A percentile compares a stretch with the other conserved stretches of the same genome.
These are phyloP conservation scores for Liquidambar formosana DNA, from an alignment of 164 flowering plant species.

Conservation along the genomic window DNA sequence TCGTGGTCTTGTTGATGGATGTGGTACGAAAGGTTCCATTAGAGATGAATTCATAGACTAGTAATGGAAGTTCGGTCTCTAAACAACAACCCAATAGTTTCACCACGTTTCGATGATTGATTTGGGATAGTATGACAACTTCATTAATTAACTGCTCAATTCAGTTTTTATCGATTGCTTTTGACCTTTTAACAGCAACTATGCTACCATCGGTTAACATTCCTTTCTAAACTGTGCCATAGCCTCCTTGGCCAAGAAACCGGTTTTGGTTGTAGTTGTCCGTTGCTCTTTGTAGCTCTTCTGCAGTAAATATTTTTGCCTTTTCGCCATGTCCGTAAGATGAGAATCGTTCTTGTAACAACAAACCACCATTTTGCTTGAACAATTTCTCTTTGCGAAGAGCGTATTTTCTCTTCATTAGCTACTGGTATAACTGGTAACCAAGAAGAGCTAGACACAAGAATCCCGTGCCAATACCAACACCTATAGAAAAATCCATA, in stretches of 20 bases:
- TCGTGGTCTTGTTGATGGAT: slow-evolving; percentile 12
- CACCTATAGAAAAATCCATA: neutral
- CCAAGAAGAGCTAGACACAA: no score
- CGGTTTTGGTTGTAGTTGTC: no score
- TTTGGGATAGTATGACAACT: slow-evolving; percentile 21
- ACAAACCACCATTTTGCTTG: no score
- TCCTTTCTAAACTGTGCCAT: slow-evolving; percentile 13
- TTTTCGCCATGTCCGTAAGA: no score
- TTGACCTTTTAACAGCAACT: slow-evolving; percentile 23
- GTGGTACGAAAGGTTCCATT: slow-evolving; percentile 23
- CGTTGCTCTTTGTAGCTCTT: no score
- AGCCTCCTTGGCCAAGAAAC: no score
- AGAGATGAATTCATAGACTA: slow-evolving; percentile 21
- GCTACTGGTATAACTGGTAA: no score
- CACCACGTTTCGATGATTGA: slow-evolving; percentile 23
- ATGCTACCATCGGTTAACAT: slow-evolving; percentile 18
- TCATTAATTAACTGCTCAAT: slow-evolving; percentile 25
- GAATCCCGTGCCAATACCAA: no score
- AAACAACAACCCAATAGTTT: slow-evolving; percentile 25
- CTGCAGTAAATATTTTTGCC: no score
- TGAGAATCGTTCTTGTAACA: no score
- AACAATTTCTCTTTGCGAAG: no score
- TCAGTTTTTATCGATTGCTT: neutral
- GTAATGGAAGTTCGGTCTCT: slow-evolving; percentile 24
- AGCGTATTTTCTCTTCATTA: no score